These are phyloP conservation scores for Lentinus polychrous DNA, from an alignment of 1,284 basidiomycete genomes.

Conservation along the genomic window DNA sequence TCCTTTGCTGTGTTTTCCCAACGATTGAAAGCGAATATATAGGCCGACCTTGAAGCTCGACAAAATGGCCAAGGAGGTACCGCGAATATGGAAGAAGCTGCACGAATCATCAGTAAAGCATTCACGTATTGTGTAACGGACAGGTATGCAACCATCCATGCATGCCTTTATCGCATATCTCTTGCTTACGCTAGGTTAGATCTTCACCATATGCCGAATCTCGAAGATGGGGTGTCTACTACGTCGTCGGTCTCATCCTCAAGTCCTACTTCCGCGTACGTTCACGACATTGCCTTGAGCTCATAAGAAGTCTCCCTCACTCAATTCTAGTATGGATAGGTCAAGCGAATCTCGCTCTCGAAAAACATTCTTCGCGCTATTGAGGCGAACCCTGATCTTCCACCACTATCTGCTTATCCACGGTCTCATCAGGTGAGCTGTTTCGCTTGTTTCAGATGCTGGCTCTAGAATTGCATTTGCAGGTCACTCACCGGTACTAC, in stretches of 20 bases:
- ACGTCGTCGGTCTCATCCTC: conserved; percentile 86
- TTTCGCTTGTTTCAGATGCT: conserved; percentile 6
- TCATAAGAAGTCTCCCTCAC: neutral
- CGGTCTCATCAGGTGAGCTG: conserved; percentile 75
- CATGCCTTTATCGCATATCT: neutral
- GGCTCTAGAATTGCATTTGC: conserved; percentile 2
- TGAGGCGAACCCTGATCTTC: conserved; percentile 79
- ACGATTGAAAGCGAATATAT: neutral
- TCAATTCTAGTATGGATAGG: conserved; percentile 33
- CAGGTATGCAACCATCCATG: conserved; percentile 44
- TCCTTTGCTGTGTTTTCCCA: neutral
- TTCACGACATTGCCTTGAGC: conserved; percentile 8
- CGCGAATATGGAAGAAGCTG: conserved; percentile 86
- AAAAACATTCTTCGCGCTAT: conserved; percentile 91
- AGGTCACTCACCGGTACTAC: conserved; percentile 91
- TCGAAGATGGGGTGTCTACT: conserved; percentile 92
- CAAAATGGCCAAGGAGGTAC: conserved; percentile 53
- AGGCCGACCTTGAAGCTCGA: conserved; percentile 66
- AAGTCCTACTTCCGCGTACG: conserved; percentile 92
- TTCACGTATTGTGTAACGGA: conserved; percentile 90
- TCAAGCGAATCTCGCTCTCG: conserved; percentile 85
- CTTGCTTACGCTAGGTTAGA: conserved; percentile 9
- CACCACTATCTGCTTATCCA: conserved; percentile 71
- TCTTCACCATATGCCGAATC: conserved; percentile 63
- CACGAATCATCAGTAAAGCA: conserved; percentile 84